These are phyloP conservation scores for Ophiocordyceps camponoti-floridani DNA, from an alignment of 2,329 filamentous ascomycete species.

Conservation along the genomic window DNA sequence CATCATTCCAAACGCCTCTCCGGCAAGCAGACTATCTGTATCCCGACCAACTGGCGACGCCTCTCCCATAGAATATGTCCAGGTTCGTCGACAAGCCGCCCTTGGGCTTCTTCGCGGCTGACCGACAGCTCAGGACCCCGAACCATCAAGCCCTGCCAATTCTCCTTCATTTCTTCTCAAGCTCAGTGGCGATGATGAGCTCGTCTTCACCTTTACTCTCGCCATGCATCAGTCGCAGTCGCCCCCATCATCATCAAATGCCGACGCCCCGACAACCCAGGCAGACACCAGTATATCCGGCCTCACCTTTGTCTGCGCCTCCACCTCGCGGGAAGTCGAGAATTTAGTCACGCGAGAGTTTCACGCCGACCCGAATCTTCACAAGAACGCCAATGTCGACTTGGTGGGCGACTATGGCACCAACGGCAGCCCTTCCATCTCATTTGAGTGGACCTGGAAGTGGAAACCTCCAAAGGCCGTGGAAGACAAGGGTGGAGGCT, in stretches of 20 bases:
- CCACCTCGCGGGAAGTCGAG: slow-evolving; percentile 72
- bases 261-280: slow-evolving; percentile 26
- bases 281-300: slow-evolving; percentile 69
- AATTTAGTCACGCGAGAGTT: slow-evolving; percentile 91
- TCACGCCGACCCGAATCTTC: slow-evolving; percentile 88
- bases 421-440: slow-evolving; percentile 61
- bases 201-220: slow-evolving; percentile 86
- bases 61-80: slow-evolving; percentile 71
- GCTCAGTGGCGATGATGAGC: slow-evolving; percentile 76
- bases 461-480: slow-evolving; percentile 75
- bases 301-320: slow-evolving; percentile 82
- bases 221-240: slow-evolving; percentile 55
- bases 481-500: slow-evolving; percentile 78
- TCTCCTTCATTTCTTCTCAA: slow-evolving; percentile 68
- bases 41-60: slow-evolving; percentile 58
- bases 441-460: slow-evolving; percentile 93
- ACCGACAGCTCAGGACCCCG: slow-evolving; percentile 49
- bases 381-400: slow-evolving; percentile 92
- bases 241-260: slow-evolving; percentile 63
- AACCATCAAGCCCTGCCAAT: slow-evolving; percentile 28
- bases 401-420: slow-evolving; percentile 86
- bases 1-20: slow-evolving; percentile 72
- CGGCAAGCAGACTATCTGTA: slow-evolving; percentile 59
- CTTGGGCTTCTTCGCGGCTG: slow-evolving; percentile 2
- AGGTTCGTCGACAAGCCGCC: slow-evolving; percentile 36